Percentiles rank a stretch among this genome's conserved stretches.
Conservation (phyloP, 2,329 filamentous ascomycete genomes). For the Aspergillus carbonarius region DNA sequence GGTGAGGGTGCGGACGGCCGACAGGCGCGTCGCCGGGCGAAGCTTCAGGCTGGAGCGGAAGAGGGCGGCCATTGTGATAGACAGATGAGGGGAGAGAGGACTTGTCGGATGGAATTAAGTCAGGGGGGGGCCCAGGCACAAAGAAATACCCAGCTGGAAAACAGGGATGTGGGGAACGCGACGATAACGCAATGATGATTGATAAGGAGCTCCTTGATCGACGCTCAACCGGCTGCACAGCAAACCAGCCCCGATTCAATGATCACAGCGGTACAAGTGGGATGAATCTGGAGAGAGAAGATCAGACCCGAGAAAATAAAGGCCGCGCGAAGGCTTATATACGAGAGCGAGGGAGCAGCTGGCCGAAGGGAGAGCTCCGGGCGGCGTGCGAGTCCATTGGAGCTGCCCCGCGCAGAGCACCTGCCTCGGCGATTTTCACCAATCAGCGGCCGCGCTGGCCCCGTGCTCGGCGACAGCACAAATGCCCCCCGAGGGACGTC, state of each 20-base stretch:
- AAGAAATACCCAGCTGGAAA: not conserved
- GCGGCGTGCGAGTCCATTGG: not conserved
- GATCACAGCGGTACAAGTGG: not conserved
- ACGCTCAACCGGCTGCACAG: not conserved
- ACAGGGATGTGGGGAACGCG: not conserved
- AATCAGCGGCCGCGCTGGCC: not conserved
- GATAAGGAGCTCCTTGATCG: not conserved
- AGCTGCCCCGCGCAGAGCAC: conserved; percentile 2
- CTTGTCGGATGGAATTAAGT: not conserved
- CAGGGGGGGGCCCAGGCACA: not conserved
- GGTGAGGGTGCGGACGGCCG: conserved; percentile 35
- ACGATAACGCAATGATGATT: conserved; percentile 2
- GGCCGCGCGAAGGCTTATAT: conserved; percentile 9
- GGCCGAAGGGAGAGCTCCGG: not conserved
- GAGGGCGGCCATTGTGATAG: conserved; percentile 35
- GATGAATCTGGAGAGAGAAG: not conserved
- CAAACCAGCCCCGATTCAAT: not conserved
- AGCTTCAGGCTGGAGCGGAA: conserved; percentile 38
- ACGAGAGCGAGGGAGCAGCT: not conserved
- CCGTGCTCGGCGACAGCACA: conserved; percentile 2
- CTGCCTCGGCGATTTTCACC: conserved; percentile 12
- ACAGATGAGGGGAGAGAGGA: not conserved
- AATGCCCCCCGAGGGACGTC: no score
- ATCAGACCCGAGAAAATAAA: not conserved
- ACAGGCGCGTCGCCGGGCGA: conserved; percentile 34